A percentile compares a stretch with the other conserved stretches of the same genome.
These are phyloP conservation scores for Onygenales sp. DNA, from an alignment of 2,329 filamentous ascomycete species.

Conservation along the genomic window DNA sequence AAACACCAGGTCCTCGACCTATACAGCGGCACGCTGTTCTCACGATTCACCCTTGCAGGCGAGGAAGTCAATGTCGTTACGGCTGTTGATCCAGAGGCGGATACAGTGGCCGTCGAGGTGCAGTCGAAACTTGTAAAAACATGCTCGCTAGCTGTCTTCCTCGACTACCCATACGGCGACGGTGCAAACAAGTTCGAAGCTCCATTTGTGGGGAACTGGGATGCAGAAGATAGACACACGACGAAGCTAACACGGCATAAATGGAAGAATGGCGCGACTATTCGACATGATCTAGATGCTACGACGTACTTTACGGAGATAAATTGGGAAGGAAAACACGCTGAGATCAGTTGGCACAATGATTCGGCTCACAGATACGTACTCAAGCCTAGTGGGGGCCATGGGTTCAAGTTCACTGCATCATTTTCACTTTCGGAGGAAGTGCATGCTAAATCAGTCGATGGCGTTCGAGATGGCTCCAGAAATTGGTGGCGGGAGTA, in stretches of 20 bases:
- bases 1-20: slow-evolving; percentile 39
- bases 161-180: slow-evolving; percentile 44
- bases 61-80: slow-evolving; percentile 34
- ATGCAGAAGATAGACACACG: slow-evolving; percentile 37
- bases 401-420: slow-evolving; percentile 22
- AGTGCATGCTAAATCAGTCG: slow-evolving; percentile 14
- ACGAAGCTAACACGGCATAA: slow-evolving; percentile 25
- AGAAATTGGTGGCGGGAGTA: slow-evolving; percentile 40
- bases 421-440: slow-evolving; percentile 22
- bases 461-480: slow-evolving; percentile 23
- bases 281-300: slow-evolving; percentile 36
- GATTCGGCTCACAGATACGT: slow-evolving; percentile 37
- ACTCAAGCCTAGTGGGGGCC: slow-evolving; percentile 19
- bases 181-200: slow-evolving; percentile 44
- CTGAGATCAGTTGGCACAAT: slow-evolving; percentile 24
- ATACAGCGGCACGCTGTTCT: slow-evolving; percentile 39
- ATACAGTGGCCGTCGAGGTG: slow-evolving; percentile 37
- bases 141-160: slow-evolving; percentile 37
- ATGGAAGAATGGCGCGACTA: slow-evolving; percentile 23
- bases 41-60: slow-evolving; percentile 36
- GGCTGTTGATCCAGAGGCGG: slow-evolving; percentile 36
- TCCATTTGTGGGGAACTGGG: slow-evolving; percentile 45
- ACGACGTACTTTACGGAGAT: slow-evolving; percentile 35
- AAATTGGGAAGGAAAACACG: slow-evolving; percentile 26
- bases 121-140: slow-evolving; percentile 32